Base-by-base conservation (phyloP, 768 basidiomycete species). In the Amanita rubescens region DNA sequence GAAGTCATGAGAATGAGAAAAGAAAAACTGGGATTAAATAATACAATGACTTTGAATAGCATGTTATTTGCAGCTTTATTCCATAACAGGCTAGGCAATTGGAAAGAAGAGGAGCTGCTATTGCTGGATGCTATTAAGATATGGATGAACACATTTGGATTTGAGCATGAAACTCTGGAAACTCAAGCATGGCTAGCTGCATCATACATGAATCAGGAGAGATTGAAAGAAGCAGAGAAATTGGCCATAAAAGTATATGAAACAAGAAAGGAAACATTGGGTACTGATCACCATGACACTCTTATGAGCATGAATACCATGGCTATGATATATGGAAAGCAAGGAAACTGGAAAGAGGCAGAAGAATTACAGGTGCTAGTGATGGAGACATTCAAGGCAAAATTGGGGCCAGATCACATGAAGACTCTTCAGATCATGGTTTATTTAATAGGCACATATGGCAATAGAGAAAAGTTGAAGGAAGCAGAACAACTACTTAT, bases 51-150 rank as follows among this genome's bases (percentile, higher is more conserved):
- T 3, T 14, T 59, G 12, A 39, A 2, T 3, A 35, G 14, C 22
- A 59, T 59, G 48, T 14, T 5, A 27, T 55, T 49, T 53, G 39
- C 57, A 35, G 58, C 58, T 20, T 9, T 22, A 14, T 32, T 50
- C 34, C 54, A 56, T 43, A 22, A 38, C 9, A 27, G 48, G 9
- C 47, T 19, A 22, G 58, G 58, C 15, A 51, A 11, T 19, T 51
- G 30, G 33, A 50, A 53, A 8, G 52, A 53, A 17, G 20, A 11
- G 24, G 43, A 53, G 22, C 14, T 27, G 19, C 5, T 53, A 22
- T 24, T 34, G 43, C 12, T 25, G 11, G 34, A 45, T n/a, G 24
- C 27, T 3, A 27, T 52, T 19, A 19, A 49, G 15, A 22, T 37
- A 22, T 33, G 35, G 47, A 7, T 8, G n/a, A 25, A 37, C 22